Evolutionary conservation across 768 basidiomycete species (phyloP), one percentile per base, ranked within the genome.

Genomic region (Chiua virens): DNA sequence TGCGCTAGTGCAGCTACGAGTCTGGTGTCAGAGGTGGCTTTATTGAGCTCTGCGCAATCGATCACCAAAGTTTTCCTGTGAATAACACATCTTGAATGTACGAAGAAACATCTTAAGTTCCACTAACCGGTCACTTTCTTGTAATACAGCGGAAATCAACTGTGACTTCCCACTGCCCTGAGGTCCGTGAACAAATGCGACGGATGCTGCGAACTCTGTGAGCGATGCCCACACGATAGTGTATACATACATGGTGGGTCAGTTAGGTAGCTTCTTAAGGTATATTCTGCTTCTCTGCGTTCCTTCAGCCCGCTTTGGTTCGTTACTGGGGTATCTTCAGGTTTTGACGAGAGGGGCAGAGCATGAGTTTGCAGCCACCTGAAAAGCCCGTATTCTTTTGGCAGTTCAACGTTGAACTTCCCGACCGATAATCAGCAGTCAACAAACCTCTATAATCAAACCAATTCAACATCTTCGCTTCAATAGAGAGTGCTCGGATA

Each of bases 401-500:
- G 27, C 37, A 4, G 22, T 55, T 54, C 35, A 55, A 32, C 6
- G n/a, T n/a, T n/a, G n/a, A n/a, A n/a, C 7, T 14, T 30, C 32
- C 18, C 20, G 11, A 20, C 28, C 46, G n/a, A 30, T 27, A 14
- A 42, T 41, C 23, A 45, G 30, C 34, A 42, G 23, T 30, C 37
- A 43, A 56, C 73, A 2, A 62, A 88, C 89, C 78, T 66, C 78
- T 77, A 57, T 86, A 82, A 59, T 96, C 86, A 60, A 97, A 94
- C 79, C 90, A 90, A 37, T 91, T 79, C 40, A 87, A 73, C 60
- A 97, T 76, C 61, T 92, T 90, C 22, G 82, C 82, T 72, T 92
- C 79, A 1, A 98, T 80, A 75, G 85, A 91, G 52, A 92, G 74
- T 3, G 85, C 81, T 23, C 96, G 86, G 37, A 99, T 80, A 3